Percentiles rank a stretch among this genome's conserved stretches.
phyloP scores from a whole-genome alignment of 768 basidiomycete species.

The Kwoniella europaea region DNA sequence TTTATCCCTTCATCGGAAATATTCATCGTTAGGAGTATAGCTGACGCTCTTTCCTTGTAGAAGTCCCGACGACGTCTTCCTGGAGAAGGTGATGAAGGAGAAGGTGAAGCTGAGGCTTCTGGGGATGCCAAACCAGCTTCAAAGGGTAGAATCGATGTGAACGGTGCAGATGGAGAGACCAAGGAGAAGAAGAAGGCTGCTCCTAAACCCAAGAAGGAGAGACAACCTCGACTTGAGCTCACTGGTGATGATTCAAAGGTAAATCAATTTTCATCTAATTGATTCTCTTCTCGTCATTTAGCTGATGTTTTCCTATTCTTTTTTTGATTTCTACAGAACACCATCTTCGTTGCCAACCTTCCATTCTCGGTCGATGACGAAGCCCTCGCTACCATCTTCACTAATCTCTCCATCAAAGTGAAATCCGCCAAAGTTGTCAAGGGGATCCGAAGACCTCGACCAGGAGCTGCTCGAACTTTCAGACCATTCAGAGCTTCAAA shows the following conservation, averaged over 20 bases:
- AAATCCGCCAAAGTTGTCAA: constrained; percentile 82
- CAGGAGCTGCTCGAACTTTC: constrained; percentile 63
- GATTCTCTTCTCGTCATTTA: too few relatives aligned
- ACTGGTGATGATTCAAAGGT: constrained; percentile 54
- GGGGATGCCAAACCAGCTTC: constrained; percentile 28
- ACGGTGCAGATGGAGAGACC: constrained; percentile 29
- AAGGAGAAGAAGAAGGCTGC: constrained; percentile 39
- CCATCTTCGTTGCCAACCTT: constrained; percentile 96
- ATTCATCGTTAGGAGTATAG: too few relatives aligned
- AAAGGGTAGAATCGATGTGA: constrained; percentile 52
- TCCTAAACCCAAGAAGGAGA: constrained; percentile 39
- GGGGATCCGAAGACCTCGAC: constrained; percentile 48
- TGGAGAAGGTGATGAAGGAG: constrained; percentile 51
- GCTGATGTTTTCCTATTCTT: too few relatives aligned
- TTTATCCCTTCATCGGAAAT: too few relatives aligned
- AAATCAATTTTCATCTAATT: constrained; percentile 3
- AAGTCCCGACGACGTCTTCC: constrained; percentile 51
- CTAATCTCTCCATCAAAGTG: constrained; percentile 79
- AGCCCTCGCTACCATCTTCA: constrained; percentile 79
- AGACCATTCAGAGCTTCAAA: constrained; percentile 86
- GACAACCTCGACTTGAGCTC: constrained; percentile 34
- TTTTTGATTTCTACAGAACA: constrained; percentile 35
- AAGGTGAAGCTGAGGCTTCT: constrained; percentile 27
- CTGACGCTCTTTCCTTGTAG: constrained; percentile 17
- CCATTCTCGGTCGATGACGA: constrained; percentile 91